Percentiles rank a stretch among this genome's conserved stretches.
These are phyloP conservation scores for Penicillium canescens DNA, from an alignment of 495 filamentous ascomycete genomes.

Conservation along the genomic window DNA sequence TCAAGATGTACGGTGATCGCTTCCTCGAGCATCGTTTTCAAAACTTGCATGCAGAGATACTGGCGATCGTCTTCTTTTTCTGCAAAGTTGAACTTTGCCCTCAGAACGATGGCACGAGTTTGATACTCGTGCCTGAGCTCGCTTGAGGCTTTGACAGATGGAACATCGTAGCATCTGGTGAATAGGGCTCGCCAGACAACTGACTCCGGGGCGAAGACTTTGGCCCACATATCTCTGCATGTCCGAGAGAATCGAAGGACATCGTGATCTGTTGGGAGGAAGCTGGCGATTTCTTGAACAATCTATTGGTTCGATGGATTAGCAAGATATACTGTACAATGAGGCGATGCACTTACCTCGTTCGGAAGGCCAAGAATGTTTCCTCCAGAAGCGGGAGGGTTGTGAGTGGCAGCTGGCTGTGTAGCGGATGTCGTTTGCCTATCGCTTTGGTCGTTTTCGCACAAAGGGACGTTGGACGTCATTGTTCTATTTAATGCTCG, in stretches of 20 bases:
- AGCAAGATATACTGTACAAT: background rate
- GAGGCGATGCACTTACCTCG: slow-evolving; percentile 19
- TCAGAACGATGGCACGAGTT: slow-evolving; percentile 30
- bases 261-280: slow-evolving; percentile 34
- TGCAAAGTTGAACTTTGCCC: slow-evolving; percentile 17
- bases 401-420: background rate
- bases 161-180: slow-evolving; percentile 34
- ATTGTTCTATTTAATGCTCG: no score
- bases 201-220: slow-evolving; percentile 22
- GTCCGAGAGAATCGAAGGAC: slow-evolving; percentile 27
- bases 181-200: slow-evolving; percentile 38
- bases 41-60: slow-evolving; percentile 29
- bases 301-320: slow-evolving; percentile 23
- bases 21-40: slow-evolving; percentile 31
- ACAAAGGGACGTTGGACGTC: no score
- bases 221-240: slow-evolving; percentile 20
- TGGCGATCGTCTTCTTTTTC: slow-evolving; percentile 19
- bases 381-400: background rate
- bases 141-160: slow-evolving; percentile 7
- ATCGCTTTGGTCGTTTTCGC: no score
- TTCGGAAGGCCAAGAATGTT: slow-evolving; percentile 23
- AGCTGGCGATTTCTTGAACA: slow-evolving; percentile 38
- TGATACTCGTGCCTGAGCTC: slow-evolving; percentile 36
- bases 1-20: slow-evolving; percentile 5
- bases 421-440: no score